These are phyloP conservation scores for Naganishia liquefaciens DNA, from an alignment of 1,284 basidiomycete genomes.

Conservation along the genomic window DNA sequence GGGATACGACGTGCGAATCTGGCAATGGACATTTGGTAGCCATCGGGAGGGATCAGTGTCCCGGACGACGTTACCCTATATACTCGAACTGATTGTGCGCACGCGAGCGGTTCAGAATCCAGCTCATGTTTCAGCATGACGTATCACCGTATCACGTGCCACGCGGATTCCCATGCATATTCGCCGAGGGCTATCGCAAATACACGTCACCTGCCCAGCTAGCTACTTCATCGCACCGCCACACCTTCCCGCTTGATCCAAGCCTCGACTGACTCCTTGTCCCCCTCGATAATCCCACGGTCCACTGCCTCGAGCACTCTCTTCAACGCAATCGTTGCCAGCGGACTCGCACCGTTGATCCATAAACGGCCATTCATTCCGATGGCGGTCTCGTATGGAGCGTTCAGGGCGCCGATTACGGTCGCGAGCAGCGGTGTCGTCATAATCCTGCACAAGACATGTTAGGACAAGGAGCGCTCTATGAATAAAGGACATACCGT, in stretches of 20 bases:
- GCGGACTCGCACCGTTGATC: slow-evolving; percentile 53
- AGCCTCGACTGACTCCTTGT: slow-evolving; percentile 30
- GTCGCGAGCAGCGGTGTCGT: slow-evolving; percentile 37
- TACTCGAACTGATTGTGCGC: too few species aligned
- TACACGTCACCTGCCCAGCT: too few species aligned
- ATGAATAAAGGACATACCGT: slow-evolving; percentile 41
- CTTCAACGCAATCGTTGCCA: slow-evolving; percentile 52
- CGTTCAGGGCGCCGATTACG: slow-evolving; percentile 51
- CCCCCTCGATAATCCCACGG: slow-evolving; percentile 40
- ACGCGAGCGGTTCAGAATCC: too few species aligned
- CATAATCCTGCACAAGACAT: slow-evolving; percentile 1
- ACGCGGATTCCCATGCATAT: not conserved
- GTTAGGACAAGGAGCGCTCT: not conserved
- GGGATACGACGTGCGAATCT: slow-evolving; percentile 1
- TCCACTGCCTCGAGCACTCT: slow-evolving; percentile 48
- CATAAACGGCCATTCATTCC: slow-evolving; percentile 58
- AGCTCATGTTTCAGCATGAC: slow-evolving; percentile 1
- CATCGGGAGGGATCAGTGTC: too few species aligned
- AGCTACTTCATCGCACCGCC: slow-evolving; percentile 4
- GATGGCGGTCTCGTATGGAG: slow-evolving; percentile 57
- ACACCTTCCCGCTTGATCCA: slow-evolving; percentile 31
- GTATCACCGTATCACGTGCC: slow-evolving; percentile 3
- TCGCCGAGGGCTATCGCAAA: too few species aligned
- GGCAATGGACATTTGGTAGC: not conserved
- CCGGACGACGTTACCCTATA: too few species aligned